phyloP scores from a whole-genome alignment of 306 rosid genomes.

The Dryas drummondii region DNA sequence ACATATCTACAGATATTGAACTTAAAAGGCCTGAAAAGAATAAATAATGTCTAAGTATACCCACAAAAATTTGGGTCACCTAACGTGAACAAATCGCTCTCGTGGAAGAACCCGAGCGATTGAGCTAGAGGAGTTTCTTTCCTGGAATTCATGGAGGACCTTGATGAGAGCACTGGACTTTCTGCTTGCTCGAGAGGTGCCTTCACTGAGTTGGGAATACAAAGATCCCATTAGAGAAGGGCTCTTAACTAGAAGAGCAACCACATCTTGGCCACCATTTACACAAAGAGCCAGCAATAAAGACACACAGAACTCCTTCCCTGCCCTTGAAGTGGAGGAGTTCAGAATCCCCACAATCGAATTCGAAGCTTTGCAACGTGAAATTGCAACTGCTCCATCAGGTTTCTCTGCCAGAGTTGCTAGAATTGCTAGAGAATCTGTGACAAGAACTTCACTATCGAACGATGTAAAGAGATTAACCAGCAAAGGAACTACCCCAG shows the following conservation, averaged over 20 bases:
- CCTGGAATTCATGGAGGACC: slow-evolving; percentile 62
- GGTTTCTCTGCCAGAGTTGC: slow-evolving; percentile 60
- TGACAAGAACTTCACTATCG: slow-evolving; percentile 49
- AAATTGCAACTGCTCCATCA: slow-evolving; percentile 48
- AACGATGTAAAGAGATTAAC: slow-evolving; percentile 33
- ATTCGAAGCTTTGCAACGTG: slow-evolving; percentile 39
- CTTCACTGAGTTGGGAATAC: slow-evolving; percentile 59
- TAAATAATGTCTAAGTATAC: slow-evolving; percentile 9
- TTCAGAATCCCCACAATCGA: slow-evolving; percentile 41
- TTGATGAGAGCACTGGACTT: slow-evolving; percentile 69
- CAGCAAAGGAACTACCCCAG: slow-evolving; percentile 52
- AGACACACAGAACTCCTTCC: slow-evolving; percentile 69
- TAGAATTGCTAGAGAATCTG: slow-evolving; percentile 66
- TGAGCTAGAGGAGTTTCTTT: slow-evolving; percentile 54
- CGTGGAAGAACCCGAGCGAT: slow-evolving; percentile 40
- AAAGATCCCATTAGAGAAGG: slow-evolving; percentile 62
- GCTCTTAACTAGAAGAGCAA: slow-evolving; percentile 51
- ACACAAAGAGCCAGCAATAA: slow-evolving; percentile 61
- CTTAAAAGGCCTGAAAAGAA: slow-evolving; percentile 32
- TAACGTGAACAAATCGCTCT: slow-evolving; percentile 53
- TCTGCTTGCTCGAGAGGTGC: slow-evolving; percentile 60
- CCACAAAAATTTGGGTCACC: slow-evolving; percentile 53
- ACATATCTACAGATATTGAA: slow-evolving; percentile 20
- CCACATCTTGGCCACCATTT: slow-evolving; percentile 58
- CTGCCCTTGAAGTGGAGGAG: slow-evolving; percentile 50